Evolutionary conservation across 2,329 filamentous ascomycete species (phyloP).

Genomic region (Pyricularia pennisetigena): DNA sequence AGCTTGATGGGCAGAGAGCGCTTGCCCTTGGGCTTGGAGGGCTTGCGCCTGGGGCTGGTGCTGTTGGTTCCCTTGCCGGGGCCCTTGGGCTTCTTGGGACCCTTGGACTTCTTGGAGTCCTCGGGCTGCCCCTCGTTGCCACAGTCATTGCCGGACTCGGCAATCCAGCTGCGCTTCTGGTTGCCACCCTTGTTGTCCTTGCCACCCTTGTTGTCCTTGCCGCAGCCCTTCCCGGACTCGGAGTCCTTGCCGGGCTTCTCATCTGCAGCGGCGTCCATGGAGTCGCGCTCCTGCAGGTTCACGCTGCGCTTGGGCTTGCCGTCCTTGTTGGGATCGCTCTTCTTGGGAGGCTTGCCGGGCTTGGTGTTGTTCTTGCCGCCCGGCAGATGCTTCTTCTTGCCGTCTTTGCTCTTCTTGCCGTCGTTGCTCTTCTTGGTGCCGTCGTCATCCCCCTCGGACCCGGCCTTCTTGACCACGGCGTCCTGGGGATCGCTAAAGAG

Average conservation of each 20-base stretch:
- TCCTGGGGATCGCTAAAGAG: not conserved
- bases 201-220: not conserved
- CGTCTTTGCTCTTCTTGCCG: not conserved
- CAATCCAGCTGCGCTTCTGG: not conserved
- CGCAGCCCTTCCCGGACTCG: not conserved
- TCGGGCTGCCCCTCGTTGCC: too few species aligned
- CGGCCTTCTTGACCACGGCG: not conserved
- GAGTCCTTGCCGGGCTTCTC: not conserved
- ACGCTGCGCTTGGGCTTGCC: not conserved
- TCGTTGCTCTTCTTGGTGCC: not conserved
- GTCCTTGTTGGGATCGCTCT: not conserved
- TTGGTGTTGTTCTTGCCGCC: not conserved
- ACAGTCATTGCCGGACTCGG: too few species aligned
- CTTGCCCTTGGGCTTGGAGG: not conserved
- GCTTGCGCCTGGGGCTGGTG: not conserved
- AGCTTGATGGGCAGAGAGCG: not conserved
- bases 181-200: not conserved
- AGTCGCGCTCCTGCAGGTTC: not conserved
- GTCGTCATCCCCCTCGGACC: not conserved
- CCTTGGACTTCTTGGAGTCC: too few species aligned
- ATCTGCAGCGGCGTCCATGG: not conserved
- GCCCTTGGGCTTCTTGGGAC: not conserved
- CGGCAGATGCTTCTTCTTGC: not conserved
- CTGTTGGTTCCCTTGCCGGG: not conserved
- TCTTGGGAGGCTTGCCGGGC: not conserved